A percentile compares a stretch with the other conserved stretches of the same genome.
Conservation (phyloP, 352 stramenopile species). For the Phytophthora colocasiae region DNA sequence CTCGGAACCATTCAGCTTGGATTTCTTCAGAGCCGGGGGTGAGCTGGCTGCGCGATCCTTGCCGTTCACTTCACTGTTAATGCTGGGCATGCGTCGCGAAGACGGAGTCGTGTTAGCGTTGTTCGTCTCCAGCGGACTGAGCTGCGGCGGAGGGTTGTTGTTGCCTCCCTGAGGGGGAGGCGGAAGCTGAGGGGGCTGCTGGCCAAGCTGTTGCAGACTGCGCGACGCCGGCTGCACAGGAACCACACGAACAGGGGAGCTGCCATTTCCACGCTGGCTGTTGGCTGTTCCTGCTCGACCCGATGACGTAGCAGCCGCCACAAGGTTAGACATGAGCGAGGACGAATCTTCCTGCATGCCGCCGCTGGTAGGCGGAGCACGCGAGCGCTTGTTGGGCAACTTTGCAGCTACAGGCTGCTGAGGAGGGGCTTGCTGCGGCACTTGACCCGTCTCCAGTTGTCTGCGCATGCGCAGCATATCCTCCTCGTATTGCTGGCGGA, state of each 20-base stretch:
- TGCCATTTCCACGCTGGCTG: constrained; percentile 29
- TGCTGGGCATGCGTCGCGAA: constrained; percentile 67
- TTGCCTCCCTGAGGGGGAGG: constrained; percentile 38
- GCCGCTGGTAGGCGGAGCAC: constrained; percentile 47
- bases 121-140: constrained; percentile 62
- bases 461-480: constrained; percentile 85
- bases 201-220: constrained; percentile 70
- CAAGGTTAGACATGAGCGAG: constrained; percentile 72
- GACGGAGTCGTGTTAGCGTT: constrained; percentile 67
- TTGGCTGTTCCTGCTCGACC: constrained; percentile 47
- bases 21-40: constrained; percentile 80
- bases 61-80: constrained; percentile 73
- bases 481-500: constrained; percentile 88
- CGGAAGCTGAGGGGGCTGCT: constrained; percentile 56
- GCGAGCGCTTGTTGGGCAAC: constrained; percentile 63
- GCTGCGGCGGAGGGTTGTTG: constrained; percentile 49
- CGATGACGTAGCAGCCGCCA: constrained; percentile 58
- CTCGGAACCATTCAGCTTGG: constrained; percentile 67
- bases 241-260: constrained; percentile 70
- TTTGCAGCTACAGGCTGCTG: constrained; percentile 49
- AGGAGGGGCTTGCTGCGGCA: constrained; percentile 46
- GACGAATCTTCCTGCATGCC: constrained; percentile 58
- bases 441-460: constrained; percentile 73
- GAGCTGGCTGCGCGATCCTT: constrained; percentile 59
- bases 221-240: constrained; percentile 76